Base-by-base conservation (phyloP, 2,329 filamentous ascomycete genomes). In the Epichloe sp. region DNA sequence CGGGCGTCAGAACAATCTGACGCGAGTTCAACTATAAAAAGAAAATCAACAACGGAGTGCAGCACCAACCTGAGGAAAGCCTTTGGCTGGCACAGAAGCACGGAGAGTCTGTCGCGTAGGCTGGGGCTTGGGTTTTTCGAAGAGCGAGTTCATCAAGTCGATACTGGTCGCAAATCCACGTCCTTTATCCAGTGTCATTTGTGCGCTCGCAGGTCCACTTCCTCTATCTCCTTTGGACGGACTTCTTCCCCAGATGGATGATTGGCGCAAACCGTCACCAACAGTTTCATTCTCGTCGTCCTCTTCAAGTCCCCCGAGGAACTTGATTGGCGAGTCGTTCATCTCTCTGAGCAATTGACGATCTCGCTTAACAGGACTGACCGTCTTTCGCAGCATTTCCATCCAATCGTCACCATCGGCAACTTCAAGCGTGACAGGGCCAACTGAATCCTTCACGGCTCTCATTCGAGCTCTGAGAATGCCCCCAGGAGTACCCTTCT, bases 91-190 rank as follows among this genome's bases (percentile, higher is more conserved):
- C 57, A 72, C 63, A 37, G 73, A 68, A 56, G 71, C 73, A 61
- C 77, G 75, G 50, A 75, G 65, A 59, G 75, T 78, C 60, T 78
- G 73, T 49, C 71, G 68, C 56, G 75, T 75, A 49, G 74, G 75
- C 71, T 79, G 81, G 57, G 74, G 75, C 71, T 79, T 81, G 56
- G 82, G 76, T 68, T 85, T 80, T 65, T 86, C 85, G 68, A 94
- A 96, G 51, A 96, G 73, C 46, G 88, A 95, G 65, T 95, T 91
- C 88, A 95, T 96, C 65, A 96, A 73, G 71, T 96, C 93, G 69
- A 97, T 95, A 62, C 86, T 90, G 19, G 86, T 95, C 19, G 82
- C 79, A 67, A 95, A 91, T 1, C 85, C 83, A 56, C 80, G 79
- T 50, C 77, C 74, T 58, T 79, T 76, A 40, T 69, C 66, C 58